Percentiles rank a stretch among this genome's conserved stretches.
phyloP scores from a whole-genome alignment of 768 basidiomycete genomes.

The Cystofilobasidium ferigula region DNA sequence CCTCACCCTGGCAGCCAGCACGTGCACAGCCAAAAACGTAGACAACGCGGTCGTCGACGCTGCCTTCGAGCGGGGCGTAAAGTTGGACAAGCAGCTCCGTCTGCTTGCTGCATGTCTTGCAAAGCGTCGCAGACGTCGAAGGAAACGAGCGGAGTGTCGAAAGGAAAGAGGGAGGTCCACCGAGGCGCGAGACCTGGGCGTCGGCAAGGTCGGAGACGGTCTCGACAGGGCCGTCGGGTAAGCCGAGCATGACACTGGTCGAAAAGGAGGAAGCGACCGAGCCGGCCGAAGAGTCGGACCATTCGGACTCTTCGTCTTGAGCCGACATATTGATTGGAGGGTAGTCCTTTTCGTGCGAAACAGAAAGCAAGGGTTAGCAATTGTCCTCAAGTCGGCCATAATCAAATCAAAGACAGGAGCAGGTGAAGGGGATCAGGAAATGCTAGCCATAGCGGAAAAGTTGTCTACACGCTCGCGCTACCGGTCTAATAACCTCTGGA shows the following conservation, averaged over 20 bases:
- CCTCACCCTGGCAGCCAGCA: conserved; percentile 58
- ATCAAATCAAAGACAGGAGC: not conserved
- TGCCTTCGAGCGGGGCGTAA: conserved; percentile 81
- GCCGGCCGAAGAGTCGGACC: conserved; percentile 23
- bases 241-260: conserved; percentile 63
- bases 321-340: not conserved
- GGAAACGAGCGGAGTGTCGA: conserved; percentile 48
- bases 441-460: conserved; percentile 25
- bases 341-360: not conserved
- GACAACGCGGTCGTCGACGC: conserved; percentile 69
- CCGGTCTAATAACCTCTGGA: conserved; percentile 16
- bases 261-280: conserved; percentile 19
- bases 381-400: not conserved
- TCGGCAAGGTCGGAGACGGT: conserved; percentile 53
- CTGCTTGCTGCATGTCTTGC: conserved; percentile 57
- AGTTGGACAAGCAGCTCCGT: conserved; percentile 78
- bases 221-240: conserved; percentile 64
- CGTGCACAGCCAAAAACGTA: conserved; percentile 76
- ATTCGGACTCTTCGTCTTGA: conserved; percentile 13
- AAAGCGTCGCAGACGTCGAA: conserved; percentile 52
- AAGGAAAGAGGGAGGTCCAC: conserved; percentile 73
- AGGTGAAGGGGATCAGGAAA: not conserved
- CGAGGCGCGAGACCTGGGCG: conserved; percentile 76
- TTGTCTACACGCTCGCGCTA: conserved; percentile 11
- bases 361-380: not conserved